Evolutionary conservation across 169 alveolate species (phyloP).

Genomic region (Plasmodium sp.): DNA sequence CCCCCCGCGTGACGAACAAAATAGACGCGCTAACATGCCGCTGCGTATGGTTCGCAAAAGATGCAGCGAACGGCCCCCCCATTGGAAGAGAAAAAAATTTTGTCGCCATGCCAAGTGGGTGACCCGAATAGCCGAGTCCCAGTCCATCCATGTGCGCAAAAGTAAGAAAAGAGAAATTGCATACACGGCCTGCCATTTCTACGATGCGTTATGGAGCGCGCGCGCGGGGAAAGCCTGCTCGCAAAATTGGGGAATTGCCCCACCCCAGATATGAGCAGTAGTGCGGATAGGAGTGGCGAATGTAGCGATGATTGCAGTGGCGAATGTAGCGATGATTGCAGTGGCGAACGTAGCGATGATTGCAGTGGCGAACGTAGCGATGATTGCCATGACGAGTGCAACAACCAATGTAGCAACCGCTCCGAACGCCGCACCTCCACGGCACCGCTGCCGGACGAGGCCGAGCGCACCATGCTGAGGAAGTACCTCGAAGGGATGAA

Average conservation of each 20-base stretch:
- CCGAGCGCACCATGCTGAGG: neutral
- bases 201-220: neutral
- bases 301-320: neutral
- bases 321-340: neutral
- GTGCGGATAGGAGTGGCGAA: neutral
- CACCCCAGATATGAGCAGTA: neutral
- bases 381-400: neutral
- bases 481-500: conserved; percentile 8
- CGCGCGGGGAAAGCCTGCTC: neutral
- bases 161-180: neutral
- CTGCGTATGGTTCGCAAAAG: neutral
- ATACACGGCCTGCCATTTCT: neutral
- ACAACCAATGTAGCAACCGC: neutral
- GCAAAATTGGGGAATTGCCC: neutral
- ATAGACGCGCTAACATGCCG: neutral
- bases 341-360: neutral
- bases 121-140: neutral
- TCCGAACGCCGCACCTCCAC: neutral
- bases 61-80: neutral
- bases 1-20: neutral
- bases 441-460: neutral
- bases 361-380: neutral
- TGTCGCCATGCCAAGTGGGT: neutral
- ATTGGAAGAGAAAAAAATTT: neutral
- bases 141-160: neutral